Conservation (phyloP, 352 stramenopile genomes). For the Lagenidium giganteum region DNA sequence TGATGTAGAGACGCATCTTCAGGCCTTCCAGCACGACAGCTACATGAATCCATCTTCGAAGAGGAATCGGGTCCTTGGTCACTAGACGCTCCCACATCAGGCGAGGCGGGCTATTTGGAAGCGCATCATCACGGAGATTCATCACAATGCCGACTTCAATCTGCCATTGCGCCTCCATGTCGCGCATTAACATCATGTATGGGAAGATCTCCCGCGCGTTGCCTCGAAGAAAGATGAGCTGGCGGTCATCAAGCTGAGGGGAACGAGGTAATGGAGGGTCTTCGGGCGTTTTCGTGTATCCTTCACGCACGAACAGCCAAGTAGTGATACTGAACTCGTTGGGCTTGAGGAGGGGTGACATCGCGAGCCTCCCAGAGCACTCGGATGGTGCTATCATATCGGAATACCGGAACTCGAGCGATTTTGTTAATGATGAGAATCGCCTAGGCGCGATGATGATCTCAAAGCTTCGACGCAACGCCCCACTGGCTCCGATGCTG, state of each 20-base stretch:
- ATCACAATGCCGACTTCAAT: constrained; percentile 58
- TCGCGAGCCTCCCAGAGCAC: constrained; percentile 7
- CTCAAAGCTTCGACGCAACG: constrained; percentile 55
- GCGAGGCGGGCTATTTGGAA: neutral
- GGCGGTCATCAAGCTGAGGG: constrained; percentile 23
- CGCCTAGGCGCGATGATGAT: constrained; percentile 48
- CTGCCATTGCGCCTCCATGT: constrained; percentile 32
- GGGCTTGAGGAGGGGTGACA: constrained; percentile 56
- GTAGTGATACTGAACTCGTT: constrained; percentile 86
- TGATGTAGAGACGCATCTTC: constrained; percentile 89
- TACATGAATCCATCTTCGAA: constrained; percentile 79
- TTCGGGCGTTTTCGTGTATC: neutral
- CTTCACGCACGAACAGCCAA: constrained; percentile 70
- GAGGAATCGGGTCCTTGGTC: constrained; percentile 68
- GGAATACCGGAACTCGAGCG: constrained; percentile 49
- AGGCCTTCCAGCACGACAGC: constrained; percentile 78
- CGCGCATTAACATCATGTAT: constrained; percentile 48
- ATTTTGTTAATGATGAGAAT: constrained; percentile 54
- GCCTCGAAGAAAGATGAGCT: constrained; percentile 75
- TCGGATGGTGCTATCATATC: constrained; percentile 32
- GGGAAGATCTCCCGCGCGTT: constrained; percentile 50
- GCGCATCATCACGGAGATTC: neutral
- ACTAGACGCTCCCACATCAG: constrained; percentile 52
- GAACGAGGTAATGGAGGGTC: neutral
- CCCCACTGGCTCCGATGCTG: too few relatives aligned